These are phyloP conservation scores for Zygosaccharomyces rouxii DNA, from an alignment of 805 yeast genomes.

Conservation along the genomic window DNA sequence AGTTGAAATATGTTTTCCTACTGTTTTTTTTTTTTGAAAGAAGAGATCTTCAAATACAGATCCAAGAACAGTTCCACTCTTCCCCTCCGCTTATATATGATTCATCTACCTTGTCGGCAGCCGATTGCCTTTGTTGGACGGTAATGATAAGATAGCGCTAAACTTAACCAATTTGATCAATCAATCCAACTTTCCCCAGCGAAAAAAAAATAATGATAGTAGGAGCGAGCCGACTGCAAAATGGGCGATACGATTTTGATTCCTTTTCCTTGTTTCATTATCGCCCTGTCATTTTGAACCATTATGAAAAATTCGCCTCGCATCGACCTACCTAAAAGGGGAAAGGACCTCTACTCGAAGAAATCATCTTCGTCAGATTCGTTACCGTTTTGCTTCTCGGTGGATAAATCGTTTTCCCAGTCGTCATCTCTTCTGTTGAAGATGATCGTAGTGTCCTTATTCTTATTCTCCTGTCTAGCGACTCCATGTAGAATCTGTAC, in stretches of 20 bases:
- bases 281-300: background rate
- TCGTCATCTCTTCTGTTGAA: slow-evolving; percentile 48
- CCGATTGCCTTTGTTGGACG: background rate
- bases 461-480: slow-evolving; percentile 65
- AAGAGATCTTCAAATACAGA: background rate
- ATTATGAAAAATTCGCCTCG: background rate
- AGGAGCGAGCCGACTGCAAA: background rate
- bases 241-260: background rate
- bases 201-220: background rate
- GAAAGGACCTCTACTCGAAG: slow-evolving; percentile 38
- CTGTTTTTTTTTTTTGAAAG: too few relatives aligned
- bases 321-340: background rate
- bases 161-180: background rate
- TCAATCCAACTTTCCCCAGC: background rate
- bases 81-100: background rate
- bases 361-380: slow-evolving; percentile 43
- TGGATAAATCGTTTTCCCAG: slow-evolving; percentile 36
- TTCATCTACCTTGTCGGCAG: background rate
- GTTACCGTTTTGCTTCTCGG: slow-evolving; percentile 35
- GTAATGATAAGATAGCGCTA: background rate
- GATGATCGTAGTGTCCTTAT: slow-evolving; percentile 61
- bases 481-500: slow-evolving; percentile 80
- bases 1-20: background rate
- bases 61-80: background rate
- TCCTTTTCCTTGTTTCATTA: background rate